A percentile compares a stretch with the other conserved stretches of the same genome.
Evolutionary conservation across 257 asterid species (phyloP).

Genomic region (Solanum chiquidenum): DNA sequence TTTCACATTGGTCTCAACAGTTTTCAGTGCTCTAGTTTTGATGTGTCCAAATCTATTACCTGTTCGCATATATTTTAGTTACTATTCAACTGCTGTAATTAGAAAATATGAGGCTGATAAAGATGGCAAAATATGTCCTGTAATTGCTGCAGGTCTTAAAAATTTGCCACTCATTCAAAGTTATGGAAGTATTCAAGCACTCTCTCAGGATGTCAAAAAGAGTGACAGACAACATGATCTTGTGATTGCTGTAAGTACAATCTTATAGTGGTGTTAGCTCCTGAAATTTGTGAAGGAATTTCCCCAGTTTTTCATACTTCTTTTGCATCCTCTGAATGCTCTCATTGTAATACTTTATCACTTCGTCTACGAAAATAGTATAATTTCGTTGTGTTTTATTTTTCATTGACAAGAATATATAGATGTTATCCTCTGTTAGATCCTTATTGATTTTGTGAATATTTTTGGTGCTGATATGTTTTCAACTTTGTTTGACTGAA

Average conservation of each 20-base stretch:
- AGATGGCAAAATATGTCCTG: background rate
- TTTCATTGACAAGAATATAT: background rate
- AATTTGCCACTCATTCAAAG: slow-evolving; percentile 67
- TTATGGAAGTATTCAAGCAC: slow-evolving; percentile 55
- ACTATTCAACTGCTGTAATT: background rate
- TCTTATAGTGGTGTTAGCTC: background rate
- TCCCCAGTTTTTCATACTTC: background rate
- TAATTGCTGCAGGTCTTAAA: slow-evolving; percentile 37
- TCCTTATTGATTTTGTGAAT: background rate
- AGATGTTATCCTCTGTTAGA: background rate
- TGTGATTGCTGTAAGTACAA: slow-evolving; percentile 75
- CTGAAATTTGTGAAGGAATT: background rate
- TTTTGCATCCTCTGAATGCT: background rate
- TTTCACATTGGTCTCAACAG: background rate
- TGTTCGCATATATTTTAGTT: background rate
- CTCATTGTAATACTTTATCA: background rate
- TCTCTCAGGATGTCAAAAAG: slow-evolving; percentile 47
- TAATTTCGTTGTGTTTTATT: background rate
- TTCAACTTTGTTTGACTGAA: slow-evolving; percentile 23
- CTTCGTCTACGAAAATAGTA: background rate
- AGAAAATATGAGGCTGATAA: background rate
- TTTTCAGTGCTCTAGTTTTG: background rate
- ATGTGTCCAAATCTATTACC: background rate
- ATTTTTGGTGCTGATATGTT: background rate
- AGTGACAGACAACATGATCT: slow-evolving; percentile 69